Percentiles rank a stretch among this genome's conserved stretches.
Evolutionary conservation across 2,329 filamentous ascomycete species (phyloP).

Genomic region (Aspergillus novoparasiticus): DNA sequence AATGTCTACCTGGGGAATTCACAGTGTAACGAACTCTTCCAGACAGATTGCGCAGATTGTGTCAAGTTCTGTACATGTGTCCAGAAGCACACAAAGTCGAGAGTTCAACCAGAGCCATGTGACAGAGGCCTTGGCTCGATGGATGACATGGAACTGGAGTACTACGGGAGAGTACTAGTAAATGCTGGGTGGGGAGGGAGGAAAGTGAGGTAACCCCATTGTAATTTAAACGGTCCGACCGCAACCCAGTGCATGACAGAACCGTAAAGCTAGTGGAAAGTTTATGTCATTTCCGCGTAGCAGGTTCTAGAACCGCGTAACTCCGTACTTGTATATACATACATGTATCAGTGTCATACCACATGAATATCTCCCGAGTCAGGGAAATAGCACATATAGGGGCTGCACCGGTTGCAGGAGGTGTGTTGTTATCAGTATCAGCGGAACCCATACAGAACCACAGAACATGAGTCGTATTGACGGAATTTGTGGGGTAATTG

Average conservation of each 20-base stretch:
- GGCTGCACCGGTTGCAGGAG: neutral
- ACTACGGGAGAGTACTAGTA: neutral
- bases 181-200: neutral
- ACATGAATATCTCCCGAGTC: neutral
- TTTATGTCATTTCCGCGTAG: neutral
- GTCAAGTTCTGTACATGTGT: neutral
- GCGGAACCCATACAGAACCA: neutral
- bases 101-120: conserved; percentile 1
- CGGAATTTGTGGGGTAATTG: neutral
- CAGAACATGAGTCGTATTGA: neutral
- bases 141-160: neutral
- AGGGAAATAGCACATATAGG: neutral
- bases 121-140: neutral
- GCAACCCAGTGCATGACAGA: neutral
- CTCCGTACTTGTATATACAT: no score
- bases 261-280: neutral
- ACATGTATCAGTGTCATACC: neutral
- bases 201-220: neutral
- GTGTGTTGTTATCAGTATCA: neutral
- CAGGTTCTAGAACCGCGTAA: neutral
- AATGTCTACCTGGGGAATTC: no score
- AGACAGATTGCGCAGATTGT: neutral
- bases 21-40: neutral
- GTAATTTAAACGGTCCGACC: neutral
- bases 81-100: neutral